Conservation (phyloP, 2,329 filamentous ascomycete species). For the Aspergillus glaucus region DNA sequence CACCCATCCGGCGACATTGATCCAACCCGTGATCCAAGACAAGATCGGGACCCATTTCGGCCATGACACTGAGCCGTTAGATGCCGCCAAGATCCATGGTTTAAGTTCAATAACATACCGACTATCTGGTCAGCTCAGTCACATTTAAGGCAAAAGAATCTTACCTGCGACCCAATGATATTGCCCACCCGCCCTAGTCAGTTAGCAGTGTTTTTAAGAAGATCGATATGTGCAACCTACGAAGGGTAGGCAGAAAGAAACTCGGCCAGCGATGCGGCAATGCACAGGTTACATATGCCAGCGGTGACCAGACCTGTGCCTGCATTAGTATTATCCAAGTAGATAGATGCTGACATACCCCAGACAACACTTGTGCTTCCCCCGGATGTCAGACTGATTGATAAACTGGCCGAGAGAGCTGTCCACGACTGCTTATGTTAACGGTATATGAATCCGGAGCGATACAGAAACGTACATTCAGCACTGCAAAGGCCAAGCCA, state of each 20-base stretch:
- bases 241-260: slow-evolving; percentile 2
- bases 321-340: slow-evolving; percentile 4
- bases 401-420: slow-evolving; percentile 52
- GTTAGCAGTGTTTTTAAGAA: background rate
- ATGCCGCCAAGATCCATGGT: background rate
- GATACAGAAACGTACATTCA: slow-evolving; percentile 40
- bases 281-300: slow-evolving; percentile 59
- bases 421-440: slow-evolving; percentile 47
- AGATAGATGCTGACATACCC: background rate
- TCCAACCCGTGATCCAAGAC: slow-evolving; percentile 66
- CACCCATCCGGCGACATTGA: slow-evolving; percentile 63
- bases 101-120: background rate
- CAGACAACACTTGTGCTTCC: slow-evolving; percentile 61
- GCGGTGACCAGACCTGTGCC: slow-evolving; percentile 43
- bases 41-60: slow-evolving; percentile 54
- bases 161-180: slow-evolving; percentile 3
- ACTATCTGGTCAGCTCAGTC: background rate
- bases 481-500: slow-evolving; percentile 55
- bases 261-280: slow-evolving; percentile 56
- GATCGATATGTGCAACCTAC: background rate
- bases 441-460: background rate
- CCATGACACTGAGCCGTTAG: slow-evolving; percentile 45
- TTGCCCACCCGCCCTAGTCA: background rate
- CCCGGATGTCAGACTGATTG: slow-evolving; percentile 62
- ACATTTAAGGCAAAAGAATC: background rate